Base-by-base conservation (phyloP, 768 basidiomycete genomes). In the Coprinopsis strossmayeri region DNA sequence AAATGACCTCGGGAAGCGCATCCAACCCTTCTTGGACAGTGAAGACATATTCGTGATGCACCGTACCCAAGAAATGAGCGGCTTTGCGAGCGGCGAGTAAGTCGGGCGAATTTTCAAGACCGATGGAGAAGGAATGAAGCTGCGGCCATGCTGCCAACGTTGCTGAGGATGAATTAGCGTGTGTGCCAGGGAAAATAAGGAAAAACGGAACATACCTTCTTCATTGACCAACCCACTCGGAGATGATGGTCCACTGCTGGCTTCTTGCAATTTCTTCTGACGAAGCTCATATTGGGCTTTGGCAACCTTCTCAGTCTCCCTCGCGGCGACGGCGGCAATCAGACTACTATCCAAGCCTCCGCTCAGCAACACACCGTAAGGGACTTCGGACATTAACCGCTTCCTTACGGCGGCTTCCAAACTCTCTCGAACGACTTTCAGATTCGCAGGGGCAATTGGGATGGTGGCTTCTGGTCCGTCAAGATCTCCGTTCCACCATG, bases 11-110 rank as follows among this genome's bases (percentile, higher is more conserved):
- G 3, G 91, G 90, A 46, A 99, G 83, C 1, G 96, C 96, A 59
- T 99, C 96, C 42, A 99, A 71, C 35, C 96, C 96, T 65, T 98
- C 96, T 65, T 98, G 91, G 3, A 98, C 90, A 24, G 95, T 97
- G 69, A 99, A 99, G 13, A 91, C 87, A 66, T 92, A 97, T 68
- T 96, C 95, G 61, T 98, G 95, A 60, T 99, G 96, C 1, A 87
- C 82, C 1, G 96, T 99, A 23, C 94, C 94, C 35, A 99, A 73
- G 69, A 79, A 97, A 56, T 84, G 84, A 11, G 96, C 95, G 0
- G 87, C 96, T 64, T 95, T 95, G 40, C 87, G 77, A 4, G 96
- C 95, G 1, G 96, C 96, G 48, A 95, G 68, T 18, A 96, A 78
- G 68, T 99, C 96, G 1, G 96, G 96, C 1, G 96, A 94, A 68